Conservation (phyloP, 495 filamentous ascomycete genomes). For the Mycothermus thermophilus region DNA sequence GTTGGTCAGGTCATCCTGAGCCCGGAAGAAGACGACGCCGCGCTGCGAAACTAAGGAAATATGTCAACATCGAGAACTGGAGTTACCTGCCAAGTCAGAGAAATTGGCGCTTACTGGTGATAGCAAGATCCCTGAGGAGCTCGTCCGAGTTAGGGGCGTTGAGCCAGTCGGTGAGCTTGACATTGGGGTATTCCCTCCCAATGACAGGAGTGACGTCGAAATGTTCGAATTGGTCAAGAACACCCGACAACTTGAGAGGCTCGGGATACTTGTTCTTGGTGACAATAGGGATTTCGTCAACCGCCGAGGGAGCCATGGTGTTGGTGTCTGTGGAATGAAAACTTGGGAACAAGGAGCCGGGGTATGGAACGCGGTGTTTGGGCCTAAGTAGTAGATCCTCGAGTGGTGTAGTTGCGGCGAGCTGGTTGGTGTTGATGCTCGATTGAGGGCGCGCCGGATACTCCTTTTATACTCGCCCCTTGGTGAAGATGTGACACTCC, state of each 20-base stretch:
- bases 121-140: constrained; percentile 52
- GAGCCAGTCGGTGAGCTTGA: constrained; percentile 49
- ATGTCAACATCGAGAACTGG: not conserved
- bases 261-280: constrained; percentile 8
- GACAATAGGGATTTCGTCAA: constrained; percentile 10
- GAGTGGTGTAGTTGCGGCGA: too few species aligned
- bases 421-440: too few species aligned
- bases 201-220: constrained; percentile 59
- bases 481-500: too few species aligned
- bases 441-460: too few species aligned
- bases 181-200: constrained; percentile 49
- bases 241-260: constrained; percentile 39
- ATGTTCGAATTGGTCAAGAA: constrained; percentile 42
- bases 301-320: constrained; percentile 22
- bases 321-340: not conserved
- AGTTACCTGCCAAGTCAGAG: not conserved
- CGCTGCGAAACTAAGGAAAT: constrained; percentile 50
- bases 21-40: constrained; percentile 68
- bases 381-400: too few species aligned
- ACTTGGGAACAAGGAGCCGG: not conserved
- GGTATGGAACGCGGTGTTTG: not conserved
- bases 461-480: too few species aligned
- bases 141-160: constrained; percentile 51
- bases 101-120: constrained; percentile 38
- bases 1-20: constrained; percentile 42